Evolutionary conservation across 129 eudicot genomes (phyloP), one percentile per base, ranked within the genome.

Genomic region (Chrysanthemum lavandulifolium): DNA sequence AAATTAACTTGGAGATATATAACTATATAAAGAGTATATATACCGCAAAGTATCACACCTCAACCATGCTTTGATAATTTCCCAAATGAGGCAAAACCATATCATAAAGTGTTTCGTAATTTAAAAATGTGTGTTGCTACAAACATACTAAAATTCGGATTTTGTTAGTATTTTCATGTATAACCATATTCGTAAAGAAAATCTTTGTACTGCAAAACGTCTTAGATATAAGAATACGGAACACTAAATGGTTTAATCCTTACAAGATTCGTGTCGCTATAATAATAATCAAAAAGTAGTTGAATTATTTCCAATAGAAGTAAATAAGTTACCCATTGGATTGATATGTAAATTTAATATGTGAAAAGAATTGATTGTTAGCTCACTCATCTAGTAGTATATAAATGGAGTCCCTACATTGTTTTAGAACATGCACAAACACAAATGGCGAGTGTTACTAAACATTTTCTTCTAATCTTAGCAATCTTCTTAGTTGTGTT

Each of bases 381-480:
- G 63, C 11, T 76, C 52, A 31, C 9, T 56, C 53, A 62, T 63
- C 73, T 45, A 31, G 68, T 56, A 71, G 21, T 78, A 71, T 78
- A 78, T 70, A 78, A 64, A 65, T 9, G 61, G 59, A 45, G 61
- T 18, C 25, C 69, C 73, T 60, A 71, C 54, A 18, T 65, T 54
- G 69, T 68, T 76, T 36, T 9, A 72, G 68, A 63, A 48, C 67
- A 78, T 65, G 45, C 82, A 78, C 27, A 21, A 56, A 47, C 73
- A 40, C 71, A 77, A 72, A 78, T 64, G 82, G 73, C 50, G 68
- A 55, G 31, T 16, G 10, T 78, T 47, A 18, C 10, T 13, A 78
- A 72, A 54, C 53, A n/a, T 25, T 45, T 65, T 65, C 82, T 72
- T 55, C 13, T 65, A 14, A 52, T 45, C 16, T 9, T 78, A 78